Percentiles rank a stretch among this genome's conserved stretches.
phyloP scores from a whole-genome alignment of 2,329 filamentous ascomycete species.

The Lachnellula suecica region DNA sequence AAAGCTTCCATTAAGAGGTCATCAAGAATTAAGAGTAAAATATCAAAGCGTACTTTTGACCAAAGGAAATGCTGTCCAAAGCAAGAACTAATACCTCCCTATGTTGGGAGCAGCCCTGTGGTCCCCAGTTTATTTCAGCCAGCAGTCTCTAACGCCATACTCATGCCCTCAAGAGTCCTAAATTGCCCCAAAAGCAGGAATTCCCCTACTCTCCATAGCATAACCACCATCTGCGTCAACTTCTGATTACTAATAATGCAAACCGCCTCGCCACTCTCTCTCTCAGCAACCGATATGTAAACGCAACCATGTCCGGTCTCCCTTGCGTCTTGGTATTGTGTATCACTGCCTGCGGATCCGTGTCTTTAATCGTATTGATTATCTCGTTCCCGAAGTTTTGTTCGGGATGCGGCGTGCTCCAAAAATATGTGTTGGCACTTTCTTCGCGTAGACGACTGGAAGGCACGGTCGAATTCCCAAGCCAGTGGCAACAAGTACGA shows the following conservation, averaged over 20 bases:
- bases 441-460: constrained; percentile 27
- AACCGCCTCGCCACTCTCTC: constrained; percentile 38
- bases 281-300: constrained; percentile 29
- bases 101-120: no score
- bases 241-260: constrained; percentile 38
- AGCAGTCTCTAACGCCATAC: no score
- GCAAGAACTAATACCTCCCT: no score
- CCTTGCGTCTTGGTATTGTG: constrained; percentile 36
- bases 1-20: no score
- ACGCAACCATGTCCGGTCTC: constrained; percentile 35
- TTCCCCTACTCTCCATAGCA: constrained; percentile 37
- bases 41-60: no score
- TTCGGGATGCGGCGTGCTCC: constrained; percentile 36
- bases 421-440: constrained; percentile 32
- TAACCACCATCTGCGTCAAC: constrained; percentile 38
- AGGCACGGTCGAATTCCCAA: constrained; percentile 72
- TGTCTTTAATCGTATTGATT: constrained; percentile 29
- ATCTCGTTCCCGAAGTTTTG: constrained; percentile 36
- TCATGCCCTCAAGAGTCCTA: constrained; percentile 32
- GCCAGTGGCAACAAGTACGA: constrained; percentile 69
- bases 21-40: no score
- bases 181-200: constrained; percentile 38
- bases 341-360: constrained; percentile 36
- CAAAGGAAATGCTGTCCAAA: no score
- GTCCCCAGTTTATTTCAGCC: no score